Conservation (phyloP, 257 asterid genomes). For the Plantago elongata region DNA sequence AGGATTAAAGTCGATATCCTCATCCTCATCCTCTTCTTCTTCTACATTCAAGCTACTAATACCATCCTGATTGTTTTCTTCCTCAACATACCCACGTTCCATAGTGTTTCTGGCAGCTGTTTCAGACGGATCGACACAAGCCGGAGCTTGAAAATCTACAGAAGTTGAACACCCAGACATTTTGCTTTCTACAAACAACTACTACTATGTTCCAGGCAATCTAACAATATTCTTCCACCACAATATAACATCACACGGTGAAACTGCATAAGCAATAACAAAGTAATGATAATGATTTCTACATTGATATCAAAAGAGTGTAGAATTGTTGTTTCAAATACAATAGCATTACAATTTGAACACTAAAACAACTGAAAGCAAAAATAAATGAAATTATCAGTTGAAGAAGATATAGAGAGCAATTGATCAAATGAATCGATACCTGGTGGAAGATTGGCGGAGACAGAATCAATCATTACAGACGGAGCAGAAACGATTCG, state of each 20-base stretch:
- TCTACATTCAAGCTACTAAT: constrained; percentile 29
- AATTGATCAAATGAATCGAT: too few relatives aligned
- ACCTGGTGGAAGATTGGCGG: too few relatives aligned
- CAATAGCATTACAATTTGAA: too few relatives aligned
- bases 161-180: constrained; percentile 36
- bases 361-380: too few relatives aligned
- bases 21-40: constrained; percentile 77
- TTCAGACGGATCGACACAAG: constrained; percentile 14
- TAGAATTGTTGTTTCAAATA: too few relatives aligned
- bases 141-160: constrained; percentile 29
- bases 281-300: neutral
- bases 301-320: too few relatives aligned
- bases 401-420: too few relatives aligned
- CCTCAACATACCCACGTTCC: constrained; percentile 31
- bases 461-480: too few relatives aligned
- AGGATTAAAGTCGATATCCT: constrained; percentile 87
- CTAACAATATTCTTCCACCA: constrained; percentile 1
- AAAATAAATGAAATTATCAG: too few relatives aligned
- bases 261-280: constrained; percentile 18
- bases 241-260: constrained; percentile 1
- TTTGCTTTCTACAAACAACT: constrained; percentile 15
- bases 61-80: constrained; percentile 29
- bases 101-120: constrained; percentile 19
- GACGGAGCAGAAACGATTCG: too few relatives aligned
- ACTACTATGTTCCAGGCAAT: constrained; percentile 2